A percentile compares a stretch with the other conserved stretches of the same genome.
These are phyloP conservation scores for Astrocystis sublimbata DNA, from an alignment of 495 filamentous ascomycete genomes.

Conservation along the genomic window DNA sequence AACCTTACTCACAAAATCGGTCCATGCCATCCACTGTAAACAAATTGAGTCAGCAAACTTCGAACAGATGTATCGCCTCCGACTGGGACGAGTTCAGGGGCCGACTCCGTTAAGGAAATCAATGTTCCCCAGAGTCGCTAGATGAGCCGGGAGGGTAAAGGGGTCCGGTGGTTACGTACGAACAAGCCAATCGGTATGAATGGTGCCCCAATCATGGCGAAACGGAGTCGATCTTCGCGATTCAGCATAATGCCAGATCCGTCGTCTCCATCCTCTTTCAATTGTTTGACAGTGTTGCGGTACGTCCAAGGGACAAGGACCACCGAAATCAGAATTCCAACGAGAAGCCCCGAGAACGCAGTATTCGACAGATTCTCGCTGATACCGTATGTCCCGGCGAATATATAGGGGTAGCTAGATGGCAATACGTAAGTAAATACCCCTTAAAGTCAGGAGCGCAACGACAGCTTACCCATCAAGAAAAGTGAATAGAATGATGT, in stretches of 20 bases:
- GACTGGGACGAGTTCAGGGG: too few species aligned
- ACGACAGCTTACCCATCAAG: slow-evolving; percentile 38
- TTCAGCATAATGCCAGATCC: slow-evolving; percentile 34
- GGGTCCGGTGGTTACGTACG: too few species aligned
- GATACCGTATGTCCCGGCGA: slow-evolving; percentile 53
- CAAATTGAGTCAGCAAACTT: too few species aligned
- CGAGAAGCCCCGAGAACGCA: slow-evolving; percentile 56
- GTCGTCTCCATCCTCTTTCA: slow-evolving; percentile 30
- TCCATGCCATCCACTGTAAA: slow-evolving; percentile 65
- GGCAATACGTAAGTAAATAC: neutral
- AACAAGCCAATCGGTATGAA: slow-evolving; percentile 54
- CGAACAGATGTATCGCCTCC: too few species aligned
- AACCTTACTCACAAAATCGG: slow-evolving; percentile 33
- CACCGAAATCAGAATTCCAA: slow-evolving; percentile 49
- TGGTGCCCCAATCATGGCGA: slow-evolving; percentile 55
- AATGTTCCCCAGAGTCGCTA: too few species aligned
- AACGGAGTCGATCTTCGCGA: slow-evolving; percentile 53
- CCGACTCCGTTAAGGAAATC: too few species aligned
- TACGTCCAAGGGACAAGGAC: slow-evolving; percentile 50
- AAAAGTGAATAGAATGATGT: slow-evolving; percentile 65
- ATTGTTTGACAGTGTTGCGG: neutral
- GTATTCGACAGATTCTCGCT: slow-evolving; percentile 55
- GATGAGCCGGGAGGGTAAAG: too few species aligned
- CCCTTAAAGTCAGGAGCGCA: neutral
- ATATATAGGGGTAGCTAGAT: slow-evolving; percentile 61